These are phyloP conservation scores for Coelastrella sp. DNA, from an alignment of 139 green algal genomes.

Conservation along the genomic window DNA sequence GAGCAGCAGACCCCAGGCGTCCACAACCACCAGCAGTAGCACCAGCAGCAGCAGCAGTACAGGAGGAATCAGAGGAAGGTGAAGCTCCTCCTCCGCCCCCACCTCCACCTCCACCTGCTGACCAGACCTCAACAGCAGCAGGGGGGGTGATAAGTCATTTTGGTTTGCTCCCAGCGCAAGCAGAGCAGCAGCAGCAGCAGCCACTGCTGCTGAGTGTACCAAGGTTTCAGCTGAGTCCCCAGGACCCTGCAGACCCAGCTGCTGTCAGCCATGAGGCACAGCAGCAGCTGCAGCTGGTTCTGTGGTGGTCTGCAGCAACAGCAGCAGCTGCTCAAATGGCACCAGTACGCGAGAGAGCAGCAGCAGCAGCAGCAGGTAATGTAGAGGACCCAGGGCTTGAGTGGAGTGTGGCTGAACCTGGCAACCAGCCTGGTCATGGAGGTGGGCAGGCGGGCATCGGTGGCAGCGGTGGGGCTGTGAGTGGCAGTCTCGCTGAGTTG, in stretches of 20 bases:
- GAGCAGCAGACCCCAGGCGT: not conserved
- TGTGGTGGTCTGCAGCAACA: not conserved
- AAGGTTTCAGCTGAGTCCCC: not conserved
- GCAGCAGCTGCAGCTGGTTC: not conserved
- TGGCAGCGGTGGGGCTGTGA: not conserved
- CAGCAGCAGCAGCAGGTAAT: conserved; percentile 7
- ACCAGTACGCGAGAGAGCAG: not conserved
- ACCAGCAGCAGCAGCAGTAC: not conserved
- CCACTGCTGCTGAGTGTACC: not conserved
- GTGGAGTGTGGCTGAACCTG: not conserved
- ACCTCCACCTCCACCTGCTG: not conserved
- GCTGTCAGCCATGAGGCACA: not conserved
- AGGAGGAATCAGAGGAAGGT: not conserved
- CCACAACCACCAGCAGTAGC: not conserved
- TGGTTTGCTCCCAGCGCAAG: no score
- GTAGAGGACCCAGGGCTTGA: not conserved
- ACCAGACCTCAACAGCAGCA: not conserved
- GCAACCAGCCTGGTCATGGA: not conserved
- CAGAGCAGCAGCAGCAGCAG: not conserved
- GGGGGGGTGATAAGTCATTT: not conserved
- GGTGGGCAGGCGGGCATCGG: not conserved
- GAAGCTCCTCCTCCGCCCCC: not conserved
- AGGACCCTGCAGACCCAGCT: not conserved
- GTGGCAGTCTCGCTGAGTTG: not conserved
- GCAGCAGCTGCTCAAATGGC: not conserved